phyloP scores from a whole-genome alignment of 352 stramenopile genomes.

The Pythium utonaiense region DNA sequence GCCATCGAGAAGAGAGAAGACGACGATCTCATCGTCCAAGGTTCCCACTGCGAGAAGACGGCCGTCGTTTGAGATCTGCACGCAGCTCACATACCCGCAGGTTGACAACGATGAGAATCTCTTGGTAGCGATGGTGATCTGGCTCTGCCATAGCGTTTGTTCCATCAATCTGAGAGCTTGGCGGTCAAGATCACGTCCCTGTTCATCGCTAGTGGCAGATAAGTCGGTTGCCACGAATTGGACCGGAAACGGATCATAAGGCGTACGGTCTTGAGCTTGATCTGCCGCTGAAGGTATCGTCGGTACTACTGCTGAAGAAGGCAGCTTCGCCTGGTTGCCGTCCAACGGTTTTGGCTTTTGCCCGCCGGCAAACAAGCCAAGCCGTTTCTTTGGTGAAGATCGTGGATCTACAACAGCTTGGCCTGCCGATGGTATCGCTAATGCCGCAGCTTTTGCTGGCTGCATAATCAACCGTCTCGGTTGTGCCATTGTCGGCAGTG shows the following conservation, averaged over 20 bases:
- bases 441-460: neutral
- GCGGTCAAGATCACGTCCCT: neutral
- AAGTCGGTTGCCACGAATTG: neutral
- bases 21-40: slow-evolving; percentile 16
- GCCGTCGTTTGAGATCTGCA: slow-evolving; percentile 27
- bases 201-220: neutral
- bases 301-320: slow-evolving; percentile 8
- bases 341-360: neutral
- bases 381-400: slow-evolving; percentile 4
- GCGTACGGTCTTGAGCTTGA: neutral
- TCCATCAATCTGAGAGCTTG: neutral
- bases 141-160: neutral
- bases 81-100: slow-evolving; percentile 26
- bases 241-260: neutral
- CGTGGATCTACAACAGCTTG: neutral
- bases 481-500: neutral
- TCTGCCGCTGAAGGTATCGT: slow-evolving; percentile 10
- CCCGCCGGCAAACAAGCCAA: slow-evolving; percentile 3
- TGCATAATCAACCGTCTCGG: slow-evolving; percentile 6
- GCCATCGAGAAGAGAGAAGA: neutral
- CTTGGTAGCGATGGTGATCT: slow-evolving; percentile 8
- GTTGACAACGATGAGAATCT: slow-evolving; percentile 18
- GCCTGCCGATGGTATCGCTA: neutral
- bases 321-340: neutral
- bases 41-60: slow-evolving; percentile 34